Conservation (phyloP, 2,329 filamentous ascomycete genomes). For the Lachnellula subtilissima region DNA sequence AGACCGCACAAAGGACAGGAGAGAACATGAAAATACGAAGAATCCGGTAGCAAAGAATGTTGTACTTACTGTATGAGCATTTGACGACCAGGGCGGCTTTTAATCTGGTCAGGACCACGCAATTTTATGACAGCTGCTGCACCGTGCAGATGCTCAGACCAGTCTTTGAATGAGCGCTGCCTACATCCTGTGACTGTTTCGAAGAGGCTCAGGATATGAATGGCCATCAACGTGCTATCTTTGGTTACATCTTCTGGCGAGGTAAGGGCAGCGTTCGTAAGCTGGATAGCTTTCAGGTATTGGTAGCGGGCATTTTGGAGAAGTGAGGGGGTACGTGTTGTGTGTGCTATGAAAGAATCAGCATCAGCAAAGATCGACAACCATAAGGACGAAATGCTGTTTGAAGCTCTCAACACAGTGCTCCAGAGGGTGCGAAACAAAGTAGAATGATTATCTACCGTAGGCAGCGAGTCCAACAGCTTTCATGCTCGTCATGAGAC, state of each 20-base stretch:
- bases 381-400: background rate
- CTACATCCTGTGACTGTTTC: slow-evolving; percentile 48
- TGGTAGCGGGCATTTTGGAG: slow-evolving; percentile 45
- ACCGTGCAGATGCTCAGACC: slow-evolving; percentile 50
- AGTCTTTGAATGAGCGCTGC: slow-evolving; percentile 44
- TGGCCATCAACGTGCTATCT: slow-evolving; percentile 50
- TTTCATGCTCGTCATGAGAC: slow-evolving; percentile 46
- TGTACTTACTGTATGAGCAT: slow-evolving; percentile 45
- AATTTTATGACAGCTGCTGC: slow-evolving; percentile 47
- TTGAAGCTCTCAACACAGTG: too few species aligned
- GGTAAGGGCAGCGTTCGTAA: slow-evolving; percentile 47
- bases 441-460: slow-evolving; percentile 15
- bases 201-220: slow-evolving; percentile 51
- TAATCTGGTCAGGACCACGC: slow-evolving; percentile 45
- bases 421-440: background rate
- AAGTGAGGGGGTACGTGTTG: slow-evolving; percentile 31
- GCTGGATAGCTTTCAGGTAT: slow-evolving; percentile 47
- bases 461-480: slow-evolving; percentile 51
- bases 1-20: too few species aligned
- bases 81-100: slow-evolving; percentile 40
- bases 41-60: too few species aligned
- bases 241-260: slow-evolving; percentile 43
- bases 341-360: slow-evolving; percentile 26
- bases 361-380: background rate
- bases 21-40: too few species aligned